Evolutionary conservation across 2,329 filamentous ascomycete species (phyloP).

Genomic region (Alternaria panax): DNA sequence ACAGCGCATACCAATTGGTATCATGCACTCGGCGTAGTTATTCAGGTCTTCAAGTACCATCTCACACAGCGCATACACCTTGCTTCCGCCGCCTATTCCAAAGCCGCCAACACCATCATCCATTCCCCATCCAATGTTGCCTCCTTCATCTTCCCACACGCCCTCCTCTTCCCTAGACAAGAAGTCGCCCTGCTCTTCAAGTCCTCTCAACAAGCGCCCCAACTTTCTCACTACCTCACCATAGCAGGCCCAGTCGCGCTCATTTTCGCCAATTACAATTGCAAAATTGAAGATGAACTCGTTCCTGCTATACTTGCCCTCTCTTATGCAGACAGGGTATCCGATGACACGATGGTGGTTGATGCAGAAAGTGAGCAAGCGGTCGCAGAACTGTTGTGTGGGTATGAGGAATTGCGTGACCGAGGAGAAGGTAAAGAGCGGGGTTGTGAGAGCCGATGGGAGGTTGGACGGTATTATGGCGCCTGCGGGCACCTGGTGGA

Average conservation of each 20-base stretch:
- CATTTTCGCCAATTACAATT: constrained; percentile 74
- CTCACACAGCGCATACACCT: constrained; percentile 76
- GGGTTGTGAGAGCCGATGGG: constrained; percentile 59
- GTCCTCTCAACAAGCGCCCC: constrained; percentile 81
- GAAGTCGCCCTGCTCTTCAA: constrained; percentile 91
- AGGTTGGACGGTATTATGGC: constrained; percentile 57
- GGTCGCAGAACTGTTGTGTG: constrained; percentile 92
- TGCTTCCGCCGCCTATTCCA: constrained; percentile 51
- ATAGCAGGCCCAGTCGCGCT: constrained; percentile 75
- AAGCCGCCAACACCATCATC: constrained; percentile 31
- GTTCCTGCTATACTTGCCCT: constrained; percentile 84
- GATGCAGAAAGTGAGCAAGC: constrained; percentile 77
- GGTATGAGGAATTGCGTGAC: constrained; percentile 94
- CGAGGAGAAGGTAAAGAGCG: constrained; percentile 83
- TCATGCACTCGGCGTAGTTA: constrained; percentile 98
- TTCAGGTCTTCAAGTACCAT: constrained; percentile 92
- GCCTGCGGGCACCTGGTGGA: constrained; percentile 70
- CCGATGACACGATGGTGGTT: constrained; percentile 84
- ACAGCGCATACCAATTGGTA: constrained; percentile 77
- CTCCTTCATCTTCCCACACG: constrained; percentile 41
- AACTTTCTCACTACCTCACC: constrained; percentile 86
- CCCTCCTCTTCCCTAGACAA: constrained; percentile 67
- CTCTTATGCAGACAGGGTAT: constrained; percentile 82
- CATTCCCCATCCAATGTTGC: constrained; percentile 10
- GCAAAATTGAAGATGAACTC: constrained; percentile 99